These are phyloP conservation scores for Nothopassalora personata DNA, from an alignment of 2,329 filamentous ascomycete genomes.

Conservation along the genomic window DNA sequence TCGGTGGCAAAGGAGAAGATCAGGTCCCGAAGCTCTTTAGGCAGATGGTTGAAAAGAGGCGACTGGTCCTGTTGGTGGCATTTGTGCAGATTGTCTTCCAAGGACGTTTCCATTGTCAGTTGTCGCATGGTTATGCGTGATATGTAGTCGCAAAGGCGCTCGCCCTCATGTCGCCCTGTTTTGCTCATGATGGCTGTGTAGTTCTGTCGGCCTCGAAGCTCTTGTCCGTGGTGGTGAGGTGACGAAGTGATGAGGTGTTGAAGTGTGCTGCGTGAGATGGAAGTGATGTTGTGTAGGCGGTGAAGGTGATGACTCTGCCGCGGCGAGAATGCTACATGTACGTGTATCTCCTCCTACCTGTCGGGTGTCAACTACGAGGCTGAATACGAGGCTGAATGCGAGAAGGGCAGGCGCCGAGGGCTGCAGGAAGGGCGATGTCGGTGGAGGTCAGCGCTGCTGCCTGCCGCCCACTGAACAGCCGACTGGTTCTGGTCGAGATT, in stretches of 20 bases:
- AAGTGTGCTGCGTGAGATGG: not conserved
- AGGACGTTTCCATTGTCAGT: slow-evolving; percentile 6
- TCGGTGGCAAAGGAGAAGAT: slow-evolving; percentile 34
- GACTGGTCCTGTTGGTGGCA: slow-evolving; percentile 11
- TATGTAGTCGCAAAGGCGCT: not conserved
- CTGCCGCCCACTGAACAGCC: too few species aligned
- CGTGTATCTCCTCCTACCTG: not conserved
- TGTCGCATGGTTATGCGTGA: slow-evolving; percentile 5
- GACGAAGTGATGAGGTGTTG: not conserved
- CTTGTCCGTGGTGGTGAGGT: not conserved
- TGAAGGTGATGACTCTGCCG: not conserved
- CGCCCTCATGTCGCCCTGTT: not conserved
- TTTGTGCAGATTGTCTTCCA: slow-evolving; percentile 6
- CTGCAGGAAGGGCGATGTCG: too few species aligned
- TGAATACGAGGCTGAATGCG: not conserved
- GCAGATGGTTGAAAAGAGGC: slow-evolving; percentile 13
- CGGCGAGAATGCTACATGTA: not conserved
- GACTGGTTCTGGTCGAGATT: too few species aligned
- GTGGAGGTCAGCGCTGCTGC: too few species aligned
- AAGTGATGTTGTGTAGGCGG: not conserved
- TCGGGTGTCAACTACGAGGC: not conserved
- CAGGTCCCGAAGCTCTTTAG: slow-evolving; percentile 23
- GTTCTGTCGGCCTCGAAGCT: not conserved
- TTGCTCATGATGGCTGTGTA: not conserved
- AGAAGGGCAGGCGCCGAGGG: too few species aligned